These are phyloP conservation scores for Dioscorea zingiberensis DNA, from an alignment of 106 monocot genomes.

Conservation along the genomic window DNA sequence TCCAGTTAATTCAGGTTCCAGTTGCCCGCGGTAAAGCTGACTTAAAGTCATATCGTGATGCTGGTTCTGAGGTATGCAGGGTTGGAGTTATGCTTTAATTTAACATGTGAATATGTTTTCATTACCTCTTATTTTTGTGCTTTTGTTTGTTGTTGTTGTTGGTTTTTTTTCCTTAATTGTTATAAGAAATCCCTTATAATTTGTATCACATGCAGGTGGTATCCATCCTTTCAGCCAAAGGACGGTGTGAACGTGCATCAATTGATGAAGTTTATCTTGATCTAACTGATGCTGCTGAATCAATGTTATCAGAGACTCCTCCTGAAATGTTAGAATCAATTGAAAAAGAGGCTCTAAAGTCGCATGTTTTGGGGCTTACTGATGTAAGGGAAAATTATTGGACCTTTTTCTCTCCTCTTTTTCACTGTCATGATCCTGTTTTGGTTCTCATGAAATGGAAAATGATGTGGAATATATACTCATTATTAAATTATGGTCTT, in stretches of 20 bases:
- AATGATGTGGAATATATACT: too few relatives aligned
- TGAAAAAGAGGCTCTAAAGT: conserved; percentile 67
- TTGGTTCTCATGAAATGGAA: not conserved
- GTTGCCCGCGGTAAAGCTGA: conserved; percentile 95
- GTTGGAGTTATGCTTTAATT: too few relatives aligned
- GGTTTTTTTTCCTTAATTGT: too few relatives aligned
- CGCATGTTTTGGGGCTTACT: conserved; percentile 72
- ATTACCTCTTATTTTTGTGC: too few relatives aligned
- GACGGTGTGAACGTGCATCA: conserved; percentile 89
- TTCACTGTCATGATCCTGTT: conserved; percentile 8
- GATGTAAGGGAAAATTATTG: conserved; percentile 24
- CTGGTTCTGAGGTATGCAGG: conserved; percentile 81
- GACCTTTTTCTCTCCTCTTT: not conserved
- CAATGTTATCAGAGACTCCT: conserved; percentile 60
- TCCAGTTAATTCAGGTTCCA: conserved; percentile 90
- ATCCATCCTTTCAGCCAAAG: conserved; percentile 66
- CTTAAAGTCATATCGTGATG: conserved; percentile 71
- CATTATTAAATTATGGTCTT: too few relatives aligned
- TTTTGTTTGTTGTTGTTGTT: too few relatives aligned
- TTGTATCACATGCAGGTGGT: conserved; percentile 46
- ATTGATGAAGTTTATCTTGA: conserved; percentile 99
- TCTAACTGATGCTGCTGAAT: conserved; percentile 83
- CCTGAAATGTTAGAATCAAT: conserved; percentile 41
- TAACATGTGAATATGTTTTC: too few relatives aligned
- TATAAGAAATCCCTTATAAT: too few relatives aligned